Base-by-base conservation (phyloP, 2,329 filamentous ascomycete genomes). In the Aschersonia sp. region DNA sequence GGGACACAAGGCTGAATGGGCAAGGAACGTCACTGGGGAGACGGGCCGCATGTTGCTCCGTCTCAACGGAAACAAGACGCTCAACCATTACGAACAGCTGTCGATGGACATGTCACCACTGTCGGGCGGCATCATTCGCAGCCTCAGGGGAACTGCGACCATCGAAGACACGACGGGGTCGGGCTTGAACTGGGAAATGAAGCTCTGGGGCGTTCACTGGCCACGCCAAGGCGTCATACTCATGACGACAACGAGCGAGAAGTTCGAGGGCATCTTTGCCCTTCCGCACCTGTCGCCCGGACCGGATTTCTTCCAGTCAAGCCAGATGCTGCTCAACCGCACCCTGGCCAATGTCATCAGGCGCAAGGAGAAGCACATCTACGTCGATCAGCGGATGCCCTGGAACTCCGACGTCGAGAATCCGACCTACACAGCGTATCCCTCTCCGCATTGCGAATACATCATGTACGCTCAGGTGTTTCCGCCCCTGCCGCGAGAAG, bases 211-310 rank as follows among this genome's bases (percentile, higher is more conserved):
- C 3, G 75, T 94, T 4, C 91, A 97, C 67, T 94, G 89, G 72
- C 81, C 84, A 40, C 74, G 77, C n/a, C 78, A 84, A 52, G 92
- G 92, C 2, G 77, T 80, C 10, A 78, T 92, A 45, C 69, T 97
- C 38, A 69, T 97, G 60, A 86, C 84, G 2, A 96, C 91, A 1
- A 91, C 89, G 45, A 96, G 89, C 63, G 85, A 95, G 59, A 96
- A 94, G 68, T 92, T 92, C 58, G 80, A 84, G n/a, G 89, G 92
- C 43, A 82, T 97, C 48, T 94, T 94, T 61, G 85, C 82, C 2
- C 69, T 97, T 44, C 89, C 92, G 30, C 89, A 97, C 63, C 74
- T 98, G 46, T 73, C 85, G 1, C 75, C 86, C 0, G 64, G 69
- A 28, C 60, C 68, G 3, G 69, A 77, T 45, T 80, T 74, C 58